Conservation (phyloP, 495 filamentous ascomycete species). For the Staphylotrichum longicolle region DNA sequence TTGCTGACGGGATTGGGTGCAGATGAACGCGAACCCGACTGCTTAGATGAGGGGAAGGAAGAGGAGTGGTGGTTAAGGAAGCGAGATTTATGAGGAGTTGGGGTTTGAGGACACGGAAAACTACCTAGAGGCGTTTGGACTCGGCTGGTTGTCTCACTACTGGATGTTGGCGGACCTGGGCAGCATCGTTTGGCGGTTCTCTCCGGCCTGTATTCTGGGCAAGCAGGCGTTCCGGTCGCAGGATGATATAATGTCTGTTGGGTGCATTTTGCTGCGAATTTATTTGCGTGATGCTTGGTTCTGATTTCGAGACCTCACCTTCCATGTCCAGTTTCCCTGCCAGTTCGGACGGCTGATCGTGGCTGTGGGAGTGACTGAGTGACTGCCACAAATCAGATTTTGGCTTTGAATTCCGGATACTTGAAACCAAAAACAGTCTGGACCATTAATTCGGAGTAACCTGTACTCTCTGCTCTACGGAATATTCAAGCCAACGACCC, state of each 20-base stretch:
- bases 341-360: too few species aligned
- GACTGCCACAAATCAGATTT: too few species aligned
- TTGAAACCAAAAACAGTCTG: too few species aligned
- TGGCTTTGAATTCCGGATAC: too few species aligned
- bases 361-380: too few species aligned
- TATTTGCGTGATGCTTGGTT: conserved; percentile 1
- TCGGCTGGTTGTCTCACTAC: conserved; percentile 10
- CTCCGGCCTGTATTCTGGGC: conserved; percentile 18
- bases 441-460: too few species aligned
- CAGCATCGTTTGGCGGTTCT: conserved; percentile 8
- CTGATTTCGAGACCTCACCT: not conserved
- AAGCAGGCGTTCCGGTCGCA: conserved; percentile 24
- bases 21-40: conserved; percentile 54
- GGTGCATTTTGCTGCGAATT: not conserved
- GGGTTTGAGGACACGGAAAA: not conserved
- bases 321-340: too few species aligned
- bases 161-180: not conserved
- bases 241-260: conserved; percentile 25
- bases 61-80: not conserved
- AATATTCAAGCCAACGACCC: too few species aligned
- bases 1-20: conserved; percentile 6
- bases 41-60: conserved; percentile 30
- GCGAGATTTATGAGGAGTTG: not conserved
- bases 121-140: conserved; percentile 18
- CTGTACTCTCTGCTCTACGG: too few species aligned